phyloP scores from a whole-genome alignment of 495 filamentous ascomycete species.

The Lichina pygmaea region DNA sequence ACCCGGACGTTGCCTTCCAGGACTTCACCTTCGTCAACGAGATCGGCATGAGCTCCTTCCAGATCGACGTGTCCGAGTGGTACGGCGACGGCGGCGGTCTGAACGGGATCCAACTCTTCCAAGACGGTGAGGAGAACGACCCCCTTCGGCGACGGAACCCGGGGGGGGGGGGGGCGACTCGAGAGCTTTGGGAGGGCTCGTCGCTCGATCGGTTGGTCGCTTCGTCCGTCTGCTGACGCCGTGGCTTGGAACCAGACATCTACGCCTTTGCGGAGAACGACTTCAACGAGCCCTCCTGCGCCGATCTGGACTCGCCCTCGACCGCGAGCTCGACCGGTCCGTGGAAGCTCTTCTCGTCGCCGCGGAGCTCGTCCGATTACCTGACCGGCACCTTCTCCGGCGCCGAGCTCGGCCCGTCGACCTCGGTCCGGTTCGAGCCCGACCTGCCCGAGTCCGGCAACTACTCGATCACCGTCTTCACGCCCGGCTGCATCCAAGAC shows the following conservation, averaged over 20 bases:
- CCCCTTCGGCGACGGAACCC: no score
- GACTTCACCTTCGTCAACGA: constrained; percentile 78
- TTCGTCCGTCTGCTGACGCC: no score
- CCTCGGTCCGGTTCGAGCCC: constrained; percentile 48
- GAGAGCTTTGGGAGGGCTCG: no score
- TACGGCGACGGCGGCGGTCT: constrained; percentile 74
- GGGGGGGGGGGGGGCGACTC: no score
- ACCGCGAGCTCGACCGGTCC: constrained; percentile 38
- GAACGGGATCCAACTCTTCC: constrained; percentile 71
- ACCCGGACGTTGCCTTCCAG: constrained; percentile 35
- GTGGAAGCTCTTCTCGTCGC: constrained; percentile 38
- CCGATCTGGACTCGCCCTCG: constrained; percentile 33
- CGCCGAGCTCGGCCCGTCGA: constrained; percentile 21
- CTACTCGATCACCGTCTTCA: constrained; percentile 70
- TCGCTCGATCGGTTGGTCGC: no score
- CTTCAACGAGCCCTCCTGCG: constrained; percentile 75
- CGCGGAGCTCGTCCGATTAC: constrained; percentile 41
- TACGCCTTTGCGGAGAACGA: constrained; percentile 57
- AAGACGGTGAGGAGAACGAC: constrained; percentile 33
- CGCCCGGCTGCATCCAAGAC: constrained; percentile 68
- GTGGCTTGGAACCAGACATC: constrained; percentile 24
- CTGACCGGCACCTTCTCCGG: constrained; percentile 35
- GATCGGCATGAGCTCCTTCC: constrained; percentile 72
- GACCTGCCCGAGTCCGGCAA: constrained; percentile 75
- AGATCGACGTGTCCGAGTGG: constrained; percentile 59